Conservation (phyloP, 2,329 filamentous ascomycete species). For the Uncinocarpus reesii region DNA sequence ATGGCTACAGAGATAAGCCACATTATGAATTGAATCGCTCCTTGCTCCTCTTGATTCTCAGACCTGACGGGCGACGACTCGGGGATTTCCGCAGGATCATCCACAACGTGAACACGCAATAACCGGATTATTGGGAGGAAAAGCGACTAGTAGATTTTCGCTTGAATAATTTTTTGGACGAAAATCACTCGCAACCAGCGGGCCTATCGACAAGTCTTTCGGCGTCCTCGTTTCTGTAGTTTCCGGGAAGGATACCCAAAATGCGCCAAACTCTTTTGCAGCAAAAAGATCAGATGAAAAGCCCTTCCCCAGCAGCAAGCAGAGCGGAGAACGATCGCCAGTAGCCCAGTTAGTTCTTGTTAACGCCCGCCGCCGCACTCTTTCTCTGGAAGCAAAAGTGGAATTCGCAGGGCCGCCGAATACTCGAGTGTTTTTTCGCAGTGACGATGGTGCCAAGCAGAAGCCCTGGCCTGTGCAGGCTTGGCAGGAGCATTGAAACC, state of each 20-base stretch:
- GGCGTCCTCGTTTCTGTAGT: too few relatives aligned
- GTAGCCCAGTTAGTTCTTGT: too few relatives aligned
- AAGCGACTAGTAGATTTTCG: too few relatives aligned
- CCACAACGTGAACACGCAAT: neutral
- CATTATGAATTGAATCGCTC: slow-evolving; percentile 13
- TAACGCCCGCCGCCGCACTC: too few relatives aligned
- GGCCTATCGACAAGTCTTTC: too few relatives aligned
- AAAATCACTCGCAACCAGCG: neutral
- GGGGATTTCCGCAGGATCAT: neutral
- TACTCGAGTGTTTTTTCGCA: neutral
- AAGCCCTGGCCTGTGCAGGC: neutral
- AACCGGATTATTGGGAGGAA: neutral
- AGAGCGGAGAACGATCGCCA: neutral
- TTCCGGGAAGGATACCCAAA: too few relatives aligned
- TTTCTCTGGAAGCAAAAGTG: too few relatives aligned
- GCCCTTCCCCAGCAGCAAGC: too few relatives aligned
- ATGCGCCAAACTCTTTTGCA: neutral
- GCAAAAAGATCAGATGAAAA: too few relatives aligned
- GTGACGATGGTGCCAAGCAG: neutral
- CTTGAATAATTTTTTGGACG: too few relatives aligned
- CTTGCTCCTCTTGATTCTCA: neutral
- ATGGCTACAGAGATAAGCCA: slow-evolving; percentile 32
- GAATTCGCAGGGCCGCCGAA: too few relatives aligned
- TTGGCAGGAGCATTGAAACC: neutral
- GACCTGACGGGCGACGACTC: neutral